These are phyloP conservation scores for Afroboletus lepidellus DNA, from an alignment of 1,284 basidiomycete genomes.

Conservation along the genomic window DNA sequence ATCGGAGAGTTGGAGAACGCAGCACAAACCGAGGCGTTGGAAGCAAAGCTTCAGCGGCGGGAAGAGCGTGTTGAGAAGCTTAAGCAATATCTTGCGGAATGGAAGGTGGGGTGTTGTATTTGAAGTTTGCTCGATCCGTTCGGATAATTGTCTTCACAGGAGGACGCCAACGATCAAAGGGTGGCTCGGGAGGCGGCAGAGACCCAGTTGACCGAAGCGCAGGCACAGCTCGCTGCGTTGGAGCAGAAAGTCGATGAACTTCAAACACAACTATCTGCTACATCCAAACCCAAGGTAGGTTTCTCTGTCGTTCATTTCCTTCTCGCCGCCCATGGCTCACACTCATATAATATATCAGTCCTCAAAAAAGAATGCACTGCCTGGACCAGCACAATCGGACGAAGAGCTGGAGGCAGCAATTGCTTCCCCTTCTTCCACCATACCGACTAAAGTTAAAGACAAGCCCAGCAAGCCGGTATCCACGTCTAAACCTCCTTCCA, in stretches of 20 bases:
- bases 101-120: conserved; percentile 39
- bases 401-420: conserved; percentile 2
- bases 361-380: conserved; percentile 15
- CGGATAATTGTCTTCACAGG: conserved; percentile 27
- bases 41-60: conserved; percentile 39
- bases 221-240: conserved; percentile 35
- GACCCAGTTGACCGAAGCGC: conserved; percentile 29
- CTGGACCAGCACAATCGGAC: conserved; percentile 9
- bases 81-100: conserved; percentile 41
- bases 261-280: conserved; percentile 40
- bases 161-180: conserved; percentile 37
- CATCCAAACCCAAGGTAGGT: conserved; percentile 24
- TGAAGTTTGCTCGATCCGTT: not conserved
- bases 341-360: conserved; percentile 10
- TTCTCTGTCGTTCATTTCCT: not conserved
- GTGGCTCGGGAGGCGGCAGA: conserved; percentile 32
- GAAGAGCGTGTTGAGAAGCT: conserved; percentile 44
- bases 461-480: conserved; percentile 15
- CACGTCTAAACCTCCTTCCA: conserved; percentile 19
- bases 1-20: conserved; percentile 40
- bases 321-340: not conserved
- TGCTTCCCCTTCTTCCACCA: conserved; percentile 8
- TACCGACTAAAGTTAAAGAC: conserved; percentile 11
- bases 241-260: conserved; percentile 45
- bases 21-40: conserved; percentile 17